Evolutionary conservation across 192 early-diverging fungal genomes (phyloP), one percentile per base, ranked within the genome.

Genomic region (Coemansia sp.): DNA sequence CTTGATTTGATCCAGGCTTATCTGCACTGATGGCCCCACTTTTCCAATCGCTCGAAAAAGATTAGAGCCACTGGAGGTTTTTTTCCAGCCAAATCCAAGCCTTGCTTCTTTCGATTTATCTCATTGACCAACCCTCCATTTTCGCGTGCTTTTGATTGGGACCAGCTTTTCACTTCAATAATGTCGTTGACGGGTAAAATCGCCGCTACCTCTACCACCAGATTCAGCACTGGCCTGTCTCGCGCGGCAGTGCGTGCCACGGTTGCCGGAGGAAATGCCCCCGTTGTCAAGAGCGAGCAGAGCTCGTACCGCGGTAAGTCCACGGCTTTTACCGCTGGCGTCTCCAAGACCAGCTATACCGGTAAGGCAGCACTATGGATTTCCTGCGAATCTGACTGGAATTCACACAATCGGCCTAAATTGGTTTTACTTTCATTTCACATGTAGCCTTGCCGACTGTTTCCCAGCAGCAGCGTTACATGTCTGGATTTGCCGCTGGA

Each of bases 401-500:
- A 31, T 31, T 53, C 28, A 26, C 26, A 28, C 25, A 16, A 53
- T 31, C 26, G 14, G 28, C 21, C 13, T 23, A 26, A 26, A 26
- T 65, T 33, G 52, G 1, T 38, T 48, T 25, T 20, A 23, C 28
- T 7, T 58, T 43, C 9, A 16, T 57, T 3, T 18, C 12, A 10
- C 45, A 0, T 64, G 25, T 81, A 76, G 79, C 62, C 8, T 34
- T 65, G 66, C 68, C 75, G 14, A 61, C 65, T 18, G 59, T 66
- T 5, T 68, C 62, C 26, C 70, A 73, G 73, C 83, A 85, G 79
- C 76, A 77, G 64, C 83, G 83, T 36, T 76, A 76, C 38, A 73
- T 77, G 66, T 81, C 84, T 45, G 83, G 78, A n/a, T 83, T 75
- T 74, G 86, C 76, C 61, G 76, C 83, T 39, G 82, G 84, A 1